Base-by-base conservation (phyloP, 23 red algal genomes). In the Gracilaria vermiculophylla region DNA sequence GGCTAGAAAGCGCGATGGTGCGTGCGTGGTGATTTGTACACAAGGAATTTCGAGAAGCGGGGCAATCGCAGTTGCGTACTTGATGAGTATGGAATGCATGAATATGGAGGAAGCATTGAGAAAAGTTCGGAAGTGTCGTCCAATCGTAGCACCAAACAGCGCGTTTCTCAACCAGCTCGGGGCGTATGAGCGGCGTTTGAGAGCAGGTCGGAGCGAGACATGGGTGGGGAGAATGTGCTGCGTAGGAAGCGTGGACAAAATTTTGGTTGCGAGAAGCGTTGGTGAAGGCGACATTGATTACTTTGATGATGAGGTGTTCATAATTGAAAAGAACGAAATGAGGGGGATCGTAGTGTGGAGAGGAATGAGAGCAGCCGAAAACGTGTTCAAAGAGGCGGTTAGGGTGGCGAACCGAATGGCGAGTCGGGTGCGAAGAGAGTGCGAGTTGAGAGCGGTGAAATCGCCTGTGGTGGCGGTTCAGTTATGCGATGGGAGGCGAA, bases 21-120 rank as follows among this genome's bases (percentile, higher is more conserved):
- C 76, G 31, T 54, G 49, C 36, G 76, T 16, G 8, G 50, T 79
- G 13, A 23, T 57, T 2, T 79, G 76, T 35, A 43, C 76, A 19
- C 76, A 79, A 31, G 76, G 76, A 40, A 55, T 79, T 5, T 79
- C 76, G 24, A 42, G 76, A 54, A 57, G 50, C 16, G 76, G 7
- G 3, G 8, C 76, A 12, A 43, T 79, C 21, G 76, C 43, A 19
- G 34, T 79, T 5, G 49, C 76, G 3, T 79, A 79, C 53, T 11
- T 79, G 50, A 55, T 79, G 23, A 54, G 49, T 35, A 54, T 54
- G 49, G 76, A 79, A 20, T 24, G 31, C 28, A 23, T 52, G 14
- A 41, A 16, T 16, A 23, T 79, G 34, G 76, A 79, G 5, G 76
- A 79, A 41, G 76, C 76, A 50, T 40, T 79, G 8, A n/a, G 32